These are phyloP conservation scores for Medicago arabica DNA, from an alignment of 306 rosid genomes.

Conservation along the genomic window DNA sequence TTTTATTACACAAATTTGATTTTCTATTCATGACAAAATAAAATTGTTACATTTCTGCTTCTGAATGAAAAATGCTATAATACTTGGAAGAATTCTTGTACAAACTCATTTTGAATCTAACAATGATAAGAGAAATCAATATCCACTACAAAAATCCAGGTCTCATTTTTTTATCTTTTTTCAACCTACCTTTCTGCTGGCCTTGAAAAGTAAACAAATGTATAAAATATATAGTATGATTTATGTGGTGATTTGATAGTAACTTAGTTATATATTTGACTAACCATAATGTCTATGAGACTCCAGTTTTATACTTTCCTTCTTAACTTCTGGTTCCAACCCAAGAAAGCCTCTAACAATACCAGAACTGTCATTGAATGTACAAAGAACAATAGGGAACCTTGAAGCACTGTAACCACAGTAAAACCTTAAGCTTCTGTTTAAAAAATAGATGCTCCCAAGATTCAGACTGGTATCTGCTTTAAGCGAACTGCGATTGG, in stretches of 20 bases:
- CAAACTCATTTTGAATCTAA: constrained; percentile 37
- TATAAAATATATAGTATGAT: constrained; percentile 20
- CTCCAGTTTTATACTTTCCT: constrained; percentile 40
- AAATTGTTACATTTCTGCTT: not conserved
- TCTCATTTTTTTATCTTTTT: not conserved
- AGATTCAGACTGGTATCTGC: constrained; percentile 67
- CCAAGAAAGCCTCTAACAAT: constrained; percentile 29
- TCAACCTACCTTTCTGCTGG: constrained; percentile 35
- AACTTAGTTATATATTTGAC: constrained; percentile 20
- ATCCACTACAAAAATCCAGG: constrained; percentile 37
- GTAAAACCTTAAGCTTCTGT: constrained; percentile 28
- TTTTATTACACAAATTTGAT: constrained; percentile 4
- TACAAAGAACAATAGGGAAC: constrained; percentile 33
- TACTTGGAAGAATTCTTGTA: constrained; percentile 28
- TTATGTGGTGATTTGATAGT: constrained; percentile 19
- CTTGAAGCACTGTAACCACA: constrained; percentile 30
- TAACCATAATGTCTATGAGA: constrained; percentile 14
- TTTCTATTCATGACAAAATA: not conserved
- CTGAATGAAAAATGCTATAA: constrained; percentile 16
- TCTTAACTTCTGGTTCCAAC: constrained; percentile 35
- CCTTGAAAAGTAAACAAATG: constrained; percentile 31
- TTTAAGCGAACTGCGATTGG: constrained; percentile 78
- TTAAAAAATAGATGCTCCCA: not conserved
- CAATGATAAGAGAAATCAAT: constrained; percentile 25
- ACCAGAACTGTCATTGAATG: constrained; percentile 20